phyloP scores from a whole-genome alignment of 495 filamentous ascomycete genomes.

The Immersiella caudata region DNA sequence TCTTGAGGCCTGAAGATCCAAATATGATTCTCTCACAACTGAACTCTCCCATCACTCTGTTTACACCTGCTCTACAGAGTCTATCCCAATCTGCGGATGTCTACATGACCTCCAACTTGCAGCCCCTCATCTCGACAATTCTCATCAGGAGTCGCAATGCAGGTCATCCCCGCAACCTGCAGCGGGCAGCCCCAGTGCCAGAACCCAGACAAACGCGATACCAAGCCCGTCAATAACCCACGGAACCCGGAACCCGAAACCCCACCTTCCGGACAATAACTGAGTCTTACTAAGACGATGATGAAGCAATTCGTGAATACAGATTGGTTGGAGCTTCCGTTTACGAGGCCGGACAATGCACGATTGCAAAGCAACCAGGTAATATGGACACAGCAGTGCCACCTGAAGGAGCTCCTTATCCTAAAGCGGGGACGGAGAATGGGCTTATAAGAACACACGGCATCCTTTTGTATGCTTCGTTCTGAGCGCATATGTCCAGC shows the following conservation, averaged over 20 bases:
- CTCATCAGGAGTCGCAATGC: neutral
- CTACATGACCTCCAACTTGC: neutral
- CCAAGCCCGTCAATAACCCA: conserved; percentile 8
- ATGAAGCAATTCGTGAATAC: conserved; percentile 13
- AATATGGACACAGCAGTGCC: neutral
- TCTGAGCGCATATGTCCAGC: neutral
- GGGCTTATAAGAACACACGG: neutral
- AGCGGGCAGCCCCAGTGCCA: neutral
- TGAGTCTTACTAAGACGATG: conserved; percentile 18
- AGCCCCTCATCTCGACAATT: neutral
- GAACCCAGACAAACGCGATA: neutral
- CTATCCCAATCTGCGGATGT: no score
- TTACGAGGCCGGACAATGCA: neutral
- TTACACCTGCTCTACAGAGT: neutral
- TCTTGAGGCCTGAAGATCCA: neutral
- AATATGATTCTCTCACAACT: neutral
- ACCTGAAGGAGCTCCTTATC: neutral
- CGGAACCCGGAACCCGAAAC: conserved; percentile 11
- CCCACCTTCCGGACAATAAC: neutral
- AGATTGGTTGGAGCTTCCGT: neutral
- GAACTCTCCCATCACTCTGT: neutral
- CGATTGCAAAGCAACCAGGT: neutral
- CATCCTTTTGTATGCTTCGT: neutral
- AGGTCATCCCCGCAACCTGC: neutral
- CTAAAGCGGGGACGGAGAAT: neutral